Evolutionary conservation across 2,329 filamentous ascomycete species (phyloP).

Genomic region (Eurotiales sp.): DNA sequence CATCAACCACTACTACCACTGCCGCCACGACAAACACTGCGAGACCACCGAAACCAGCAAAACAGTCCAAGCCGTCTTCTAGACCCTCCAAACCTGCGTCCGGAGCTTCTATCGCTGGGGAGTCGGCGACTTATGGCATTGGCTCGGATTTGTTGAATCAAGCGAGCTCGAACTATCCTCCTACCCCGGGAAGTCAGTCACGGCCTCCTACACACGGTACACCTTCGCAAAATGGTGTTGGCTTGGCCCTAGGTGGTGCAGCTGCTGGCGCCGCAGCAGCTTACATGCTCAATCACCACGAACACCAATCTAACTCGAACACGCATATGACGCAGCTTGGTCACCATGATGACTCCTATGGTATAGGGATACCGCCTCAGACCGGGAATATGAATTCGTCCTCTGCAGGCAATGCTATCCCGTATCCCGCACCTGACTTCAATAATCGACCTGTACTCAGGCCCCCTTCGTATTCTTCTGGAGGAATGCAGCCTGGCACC

Average conservation of each 20-base stretch:
- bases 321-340: conserved; percentile 4
- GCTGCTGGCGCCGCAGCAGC: conserved; percentile 41
- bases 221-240: conserved; percentile 29
- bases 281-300: conserved; percentile 37
- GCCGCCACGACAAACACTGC: conserved; percentile 25
- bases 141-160: conserved; percentile 28
- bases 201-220: conserved; percentile 21
- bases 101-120: conserved; percentile 16
- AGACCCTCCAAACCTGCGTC: conserved; percentile 9
- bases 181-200: conserved; percentile 16
- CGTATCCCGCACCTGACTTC: background rate
- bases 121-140: conserved; percentile 42
- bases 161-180: conserved; percentile 20
- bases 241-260: conserved; percentile 33
- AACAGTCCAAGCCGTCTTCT: conserved; percentile 25
- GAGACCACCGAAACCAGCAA: conserved; percentile 28
- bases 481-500: conserved; percentile 28
- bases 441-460: conserved; percentile 1
- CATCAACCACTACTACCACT: conserved; percentile 17
- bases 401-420: conserved; percentile 12
- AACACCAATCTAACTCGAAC: conserved; percentile 24
- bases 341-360: conserved; percentile 11
- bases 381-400: conserved; percentile 1
- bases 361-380: conserved; percentile 5
- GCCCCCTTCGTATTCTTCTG: conserved; percentile 16